Evolutionary conservation across 164 flowering plant species (phyloP).

Genomic region (Chloranthus sessilifolius): DNA sequence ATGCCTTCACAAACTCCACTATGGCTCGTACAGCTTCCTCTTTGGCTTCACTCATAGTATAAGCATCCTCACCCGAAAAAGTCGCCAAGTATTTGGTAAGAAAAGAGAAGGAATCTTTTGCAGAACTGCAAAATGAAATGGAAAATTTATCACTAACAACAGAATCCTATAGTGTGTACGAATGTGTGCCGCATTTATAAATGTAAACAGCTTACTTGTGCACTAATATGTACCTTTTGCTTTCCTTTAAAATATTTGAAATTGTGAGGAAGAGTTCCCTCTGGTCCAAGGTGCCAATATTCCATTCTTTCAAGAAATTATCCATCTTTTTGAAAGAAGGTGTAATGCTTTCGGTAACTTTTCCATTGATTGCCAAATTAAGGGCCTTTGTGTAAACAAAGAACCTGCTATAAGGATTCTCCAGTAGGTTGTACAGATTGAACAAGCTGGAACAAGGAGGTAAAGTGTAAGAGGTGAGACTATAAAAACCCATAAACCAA

Average conservation of each 20-base stretch:
- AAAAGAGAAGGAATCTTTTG: constrained; percentile 70
- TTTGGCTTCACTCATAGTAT: constrained; percentile 68
- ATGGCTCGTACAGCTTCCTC: constrained; percentile 83
- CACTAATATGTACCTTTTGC: constrained; percentile 50
- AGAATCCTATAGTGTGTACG: background rate
- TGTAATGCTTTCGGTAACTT: constrained; percentile 63
- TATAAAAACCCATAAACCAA: background rate
- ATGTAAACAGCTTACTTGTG: background rate
- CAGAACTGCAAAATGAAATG: constrained; percentile 40
- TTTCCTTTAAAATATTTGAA: constrained; percentile 66
- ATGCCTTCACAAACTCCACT: constrained; percentile 82
- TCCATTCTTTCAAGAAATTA: constrained; percentile 87
- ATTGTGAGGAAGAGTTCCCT: constrained; percentile 73
- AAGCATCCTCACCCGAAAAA: constrained; percentile 76
- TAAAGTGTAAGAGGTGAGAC: constrained; percentile 6
- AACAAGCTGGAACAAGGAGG: constrained; percentile 55
- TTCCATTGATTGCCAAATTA: constrained; percentile 64
- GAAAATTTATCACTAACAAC: background rate
- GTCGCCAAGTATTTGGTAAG: constrained; percentile 83
- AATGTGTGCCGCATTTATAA: background rate
- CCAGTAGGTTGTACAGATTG: constrained; percentile 86
- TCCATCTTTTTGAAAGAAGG: constrained; percentile 88
- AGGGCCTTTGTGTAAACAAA: constrained; percentile 81
- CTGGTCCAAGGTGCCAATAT: constrained; percentile 61
- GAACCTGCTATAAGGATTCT: constrained; percentile 68